phyloP scores from a whole-genome alignment of 1,284 basidiomycete genomes.

The Boletellus dicymbophilus region DNA sequence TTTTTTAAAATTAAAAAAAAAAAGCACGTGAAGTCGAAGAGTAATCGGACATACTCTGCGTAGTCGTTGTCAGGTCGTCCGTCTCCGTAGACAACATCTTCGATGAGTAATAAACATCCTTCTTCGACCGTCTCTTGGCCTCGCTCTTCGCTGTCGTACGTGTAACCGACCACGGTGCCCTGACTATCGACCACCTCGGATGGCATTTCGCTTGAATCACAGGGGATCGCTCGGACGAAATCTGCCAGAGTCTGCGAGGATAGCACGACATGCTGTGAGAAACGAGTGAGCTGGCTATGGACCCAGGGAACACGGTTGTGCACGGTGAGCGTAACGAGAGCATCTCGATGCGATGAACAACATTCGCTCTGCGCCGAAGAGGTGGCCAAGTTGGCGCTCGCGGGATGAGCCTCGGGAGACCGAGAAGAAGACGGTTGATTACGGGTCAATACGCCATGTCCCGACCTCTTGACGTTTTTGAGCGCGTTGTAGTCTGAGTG shows the following conservation, averaged over 20 bases:
- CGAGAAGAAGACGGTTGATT: conserved; percentile 12
- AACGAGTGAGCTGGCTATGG: conserved; percentile 57
- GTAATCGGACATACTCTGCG: conserved; percentile 48
- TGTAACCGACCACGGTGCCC: conserved; percentile 39
- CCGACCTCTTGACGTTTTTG: conserved; percentile 35
- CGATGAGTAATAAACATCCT: conserved; percentile 59
- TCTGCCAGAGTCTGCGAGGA: conserved; percentile 76
- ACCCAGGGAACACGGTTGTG: conserved; percentile 62
- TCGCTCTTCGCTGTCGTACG: conserved; percentile 17
- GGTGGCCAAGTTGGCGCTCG: neutral
- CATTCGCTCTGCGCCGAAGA: neutral
- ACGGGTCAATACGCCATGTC: conserved; percentile 17
- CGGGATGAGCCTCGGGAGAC: neutral
- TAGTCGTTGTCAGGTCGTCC: conserved; percentile 51
- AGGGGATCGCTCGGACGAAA: conserved; percentile 61
- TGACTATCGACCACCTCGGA: conserved; percentile 38
- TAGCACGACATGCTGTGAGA: conserved; percentile 66
- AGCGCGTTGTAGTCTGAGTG: conserved; percentile 68
- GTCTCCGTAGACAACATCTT: conserved; percentile 59
- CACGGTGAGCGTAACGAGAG: conserved; percentile 58
- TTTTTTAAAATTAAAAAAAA: too few relatives aligned
- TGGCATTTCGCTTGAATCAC: conserved; percentile 58
- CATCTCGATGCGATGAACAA: conserved; percentile 37
- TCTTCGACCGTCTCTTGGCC: conserved; percentile 18
- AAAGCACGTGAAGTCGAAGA: neutral